phyloP scores from a whole-genome alignment of 345 rosid genomes.

The Hypericum perforatum region DNA sequence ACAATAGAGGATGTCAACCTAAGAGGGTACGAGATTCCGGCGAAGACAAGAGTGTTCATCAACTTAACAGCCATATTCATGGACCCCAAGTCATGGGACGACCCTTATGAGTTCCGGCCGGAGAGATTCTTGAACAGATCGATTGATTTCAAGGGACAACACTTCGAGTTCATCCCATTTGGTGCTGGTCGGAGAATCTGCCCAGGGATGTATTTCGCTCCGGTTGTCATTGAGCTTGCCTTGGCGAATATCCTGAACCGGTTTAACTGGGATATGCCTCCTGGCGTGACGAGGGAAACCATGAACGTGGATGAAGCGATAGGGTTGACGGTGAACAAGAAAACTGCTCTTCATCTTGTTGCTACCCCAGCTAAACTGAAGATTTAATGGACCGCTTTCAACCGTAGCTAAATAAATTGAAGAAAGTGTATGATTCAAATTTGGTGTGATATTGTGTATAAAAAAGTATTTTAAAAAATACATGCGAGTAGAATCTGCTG shows the following conservation, averaged over 20 bases:
- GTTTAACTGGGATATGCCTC: not conserved
- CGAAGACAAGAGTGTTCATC: constrained; percentile 14
- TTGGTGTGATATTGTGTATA: too few relatives aligned
- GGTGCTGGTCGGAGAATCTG: constrained; percentile 2
- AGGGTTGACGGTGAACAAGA: not conserved
- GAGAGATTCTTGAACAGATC: constrained; percentile 14
- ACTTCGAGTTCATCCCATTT: not conserved
- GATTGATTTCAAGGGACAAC: constrained; percentile 4
- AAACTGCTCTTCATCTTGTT: not conserved
- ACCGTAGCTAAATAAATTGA: too few relatives aligned
- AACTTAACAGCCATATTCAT: constrained; percentile 15
- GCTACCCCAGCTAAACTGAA: not conserved
- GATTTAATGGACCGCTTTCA: too few relatives aligned
- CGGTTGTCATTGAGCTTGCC: not conserved
- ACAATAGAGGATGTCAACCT: constrained; percentile 5
- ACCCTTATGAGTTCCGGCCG: constrained; percentile 8
- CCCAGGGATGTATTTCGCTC: not conserved
- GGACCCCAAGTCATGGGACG: constrained; percentile 15
- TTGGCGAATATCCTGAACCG: not conserved
- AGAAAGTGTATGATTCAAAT: too few relatives aligned
- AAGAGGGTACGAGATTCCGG: constrained; percentile 9
- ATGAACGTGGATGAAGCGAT: not conserved
- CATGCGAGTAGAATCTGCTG: too few relatives aligned
- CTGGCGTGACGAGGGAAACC: not conserved
- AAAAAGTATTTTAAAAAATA: too few relatives aligned